These are phyloP conservation scores for Hamamelis virginiana DNA, from an alignment of 164 flowering plant genomes.

Conservation along the genomic window DNA sequence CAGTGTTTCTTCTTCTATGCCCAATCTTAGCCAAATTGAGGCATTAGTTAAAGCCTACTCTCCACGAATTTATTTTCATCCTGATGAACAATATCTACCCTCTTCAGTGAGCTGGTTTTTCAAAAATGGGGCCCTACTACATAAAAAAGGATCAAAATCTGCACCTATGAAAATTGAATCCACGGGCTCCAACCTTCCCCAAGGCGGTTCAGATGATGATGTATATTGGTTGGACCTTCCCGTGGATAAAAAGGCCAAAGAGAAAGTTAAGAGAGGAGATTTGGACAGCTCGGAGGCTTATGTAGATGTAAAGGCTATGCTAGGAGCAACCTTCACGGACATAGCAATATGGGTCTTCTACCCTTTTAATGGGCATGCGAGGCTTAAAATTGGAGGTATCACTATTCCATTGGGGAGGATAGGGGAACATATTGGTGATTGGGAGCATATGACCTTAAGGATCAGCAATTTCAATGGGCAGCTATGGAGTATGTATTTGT, in stretches of 20 bases:
- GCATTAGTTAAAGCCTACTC: conserved; percentile 53
- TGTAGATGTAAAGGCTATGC: conserved; percentile 72
- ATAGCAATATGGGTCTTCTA: conserved; percentile 73
- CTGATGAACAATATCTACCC: conserved; percentile 67
- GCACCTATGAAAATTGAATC: conserved; percentile 29
- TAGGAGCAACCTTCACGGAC: conserved; percentile 73
- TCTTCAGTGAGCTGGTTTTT: conserved; percentile 83
- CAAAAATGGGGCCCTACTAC: conserved; percentile 60
- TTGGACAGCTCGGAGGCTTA: conserved; percentile 47
- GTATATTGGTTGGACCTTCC: conserved; percentile 88
- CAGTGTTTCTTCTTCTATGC: conserved; percentile 41
- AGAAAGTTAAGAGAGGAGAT: conserved; percentile 63
- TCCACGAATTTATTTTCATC: conserved; percentile 73
- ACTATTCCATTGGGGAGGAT: conserved; percentile 38
- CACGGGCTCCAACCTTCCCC: conserved; percentile 21
- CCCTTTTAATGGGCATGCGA: conserved; percentile 69
- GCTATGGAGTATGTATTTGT: conserved; percentile 34
- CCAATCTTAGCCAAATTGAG: conserved; percentile 49
- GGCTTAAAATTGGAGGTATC: conserved; percentile 36
- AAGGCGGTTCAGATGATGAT: conserved; percentile 70
- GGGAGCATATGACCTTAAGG: conserved; percentile 66
- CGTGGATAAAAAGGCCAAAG: conserved; percentile 30
- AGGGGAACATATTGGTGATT: conserved; percentile 64
- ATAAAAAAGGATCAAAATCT: conserved; percentile 47
- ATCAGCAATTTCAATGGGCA: conserved; percentile 57